phyloP scores from a whole-genome alignment of 192 early-diverging fungal species.

The Rhizoclosmatium globosum region DNA sequence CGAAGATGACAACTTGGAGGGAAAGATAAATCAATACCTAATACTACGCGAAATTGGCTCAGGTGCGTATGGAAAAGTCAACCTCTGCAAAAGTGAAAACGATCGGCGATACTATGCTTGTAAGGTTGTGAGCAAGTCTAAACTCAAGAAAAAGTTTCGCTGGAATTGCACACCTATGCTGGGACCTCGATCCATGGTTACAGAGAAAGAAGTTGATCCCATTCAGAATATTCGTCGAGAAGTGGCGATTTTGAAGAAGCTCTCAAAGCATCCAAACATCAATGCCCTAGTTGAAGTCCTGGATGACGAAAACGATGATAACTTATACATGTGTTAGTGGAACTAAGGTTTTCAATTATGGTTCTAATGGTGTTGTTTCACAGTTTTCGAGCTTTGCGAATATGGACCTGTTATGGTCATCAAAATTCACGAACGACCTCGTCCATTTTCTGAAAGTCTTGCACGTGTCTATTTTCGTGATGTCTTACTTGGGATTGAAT shows the following conservation, averaged over 20 bases:
- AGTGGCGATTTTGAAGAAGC: slow-evolving; percentile 68
- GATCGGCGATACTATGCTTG: slow-evolving; percentile 62
- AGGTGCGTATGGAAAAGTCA: slow-evolving; percentile 63
- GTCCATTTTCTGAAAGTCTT: slow-evolving; percentile 56
- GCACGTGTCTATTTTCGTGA: slow-evolving; percentile 67
- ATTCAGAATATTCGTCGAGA: slow-evolving; percentile 54
- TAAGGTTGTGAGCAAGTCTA: slow-evolving; percentile 64
- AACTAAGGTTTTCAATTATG: slow-evolving; percentile 6
- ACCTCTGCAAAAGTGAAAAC: slow-evolving; percentile 49
- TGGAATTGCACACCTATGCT: slow-evolving; percentile 24
- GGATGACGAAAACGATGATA: slow-evolving; percentile 66
- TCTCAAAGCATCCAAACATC: slow-evolving; percentile 68
- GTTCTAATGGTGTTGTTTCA: not conserved
- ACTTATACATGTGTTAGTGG: slow-evolving; percentile 64
- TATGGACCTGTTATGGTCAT: slow-evolving; percentile 65
- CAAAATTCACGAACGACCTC: slow-evolving; percentile 43
- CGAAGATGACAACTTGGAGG: slow-evolving; percentile 48
- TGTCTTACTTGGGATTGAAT: slow-evolving; percentile 66
- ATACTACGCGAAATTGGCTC: slow-evolving; percentile 61
- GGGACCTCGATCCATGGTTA: not conserved
- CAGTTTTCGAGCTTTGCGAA: slow-evolving; percentile 73
- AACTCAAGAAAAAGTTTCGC: slow-evolving; percentile 63
- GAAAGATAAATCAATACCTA: slow-evolving; percentile 67
- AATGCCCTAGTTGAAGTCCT: slow-evolving; percentile 66
- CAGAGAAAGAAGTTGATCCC: slow-evolving; percentile 22